Base-by-base conservation (phyloP, 1,284 basidiomycete genomes). In the Sporisorium sorghi region DNA sequence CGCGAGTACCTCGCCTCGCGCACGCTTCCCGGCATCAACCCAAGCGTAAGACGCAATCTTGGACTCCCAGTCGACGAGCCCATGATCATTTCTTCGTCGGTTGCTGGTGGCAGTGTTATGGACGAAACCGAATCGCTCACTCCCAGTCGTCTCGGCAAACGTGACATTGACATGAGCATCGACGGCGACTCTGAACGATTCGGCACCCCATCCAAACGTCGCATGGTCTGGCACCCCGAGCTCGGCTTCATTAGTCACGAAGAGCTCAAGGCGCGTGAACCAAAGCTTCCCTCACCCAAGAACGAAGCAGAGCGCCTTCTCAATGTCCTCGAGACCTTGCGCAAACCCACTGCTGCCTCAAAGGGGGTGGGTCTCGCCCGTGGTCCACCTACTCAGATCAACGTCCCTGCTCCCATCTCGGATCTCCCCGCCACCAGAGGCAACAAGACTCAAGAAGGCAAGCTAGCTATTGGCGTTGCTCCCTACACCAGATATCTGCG, bases 251-350 rank as follows among this genome's bases (percentile, higher is more conserved):
- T 83, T 43, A 78, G 78, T 35, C 69, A 70, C 30, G 76, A 82
- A 39, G 79, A 81, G 58, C 73, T 79, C 51, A 73, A 73, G 33
- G 75, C 79, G 1, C 68, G 75, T 15, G 73, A 77, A 33, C 77
- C 77, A 1, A 73, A 58, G 33, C 64, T 72, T 17, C 80, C 85
- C 1, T 60, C 79, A 14, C 84, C 85, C 12, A 83, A 82, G 64
- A 85, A 85, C 61, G 84, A 86, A 58, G 85, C 85, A 2, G 85
- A 86, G 59, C 76, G 84, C n/a, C 81, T 86, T 14, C 69, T 86
- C 35, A 80, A 84, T 48, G 84, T 84, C 1, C 81, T 86, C 40
- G 85, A 86, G 50, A 81, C 79, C 14, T 74, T 85, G 73, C 68
- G 83, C 19, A 81, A 83, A 11, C 80, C 84, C 2, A 60, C 82